These are phyloP conservation scores for Cladorrhinum samala DNA, from an alignment of 495 filamentous ascomycete species.

Conservation along the genomic window DNA sequence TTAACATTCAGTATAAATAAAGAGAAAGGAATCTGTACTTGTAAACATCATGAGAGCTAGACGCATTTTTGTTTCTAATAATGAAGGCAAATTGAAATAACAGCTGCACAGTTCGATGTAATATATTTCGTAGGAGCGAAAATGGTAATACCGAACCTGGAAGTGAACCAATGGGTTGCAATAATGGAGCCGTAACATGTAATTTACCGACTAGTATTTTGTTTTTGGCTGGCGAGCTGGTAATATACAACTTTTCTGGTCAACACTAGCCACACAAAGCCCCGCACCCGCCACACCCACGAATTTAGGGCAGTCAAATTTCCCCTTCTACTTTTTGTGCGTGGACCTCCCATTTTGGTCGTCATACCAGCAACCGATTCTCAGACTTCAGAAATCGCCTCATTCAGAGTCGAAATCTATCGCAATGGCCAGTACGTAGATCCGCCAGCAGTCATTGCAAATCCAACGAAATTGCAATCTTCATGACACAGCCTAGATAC, in stretches of 20 bases:
- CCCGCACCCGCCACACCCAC: slow-evolving; percentile 20
- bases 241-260: too few species aligned
- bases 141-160: too few species aligned
- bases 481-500: slow-evolving; percentile 8
- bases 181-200: too few species aligned
- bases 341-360: slow-evolving; percentile 19
- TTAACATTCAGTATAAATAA: background rate
- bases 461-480: background rate
- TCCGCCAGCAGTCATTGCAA: background rate
- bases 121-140: too few species aligned
- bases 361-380: slow-evolving; percentile 17
- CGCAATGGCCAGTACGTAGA: slow-evolving; percentile 47
- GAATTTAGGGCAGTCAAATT: slow-evolving; percentile 27
- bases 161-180: too few species aligned
- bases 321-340: slow-evolving; percentile 27
- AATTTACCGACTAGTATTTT: too few species aligned
- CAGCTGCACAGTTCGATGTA: too few species aligned
- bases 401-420: slow-evolving; percentile 31
- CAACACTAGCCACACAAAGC: slow-evolving; percentile 16
- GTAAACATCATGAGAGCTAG: background rate
- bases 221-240: too few species aligned
- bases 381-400: slow-evolving; percentile 22
- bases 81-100: background rate
- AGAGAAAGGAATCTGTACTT: background rate
- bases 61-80: background rate